phyloP scores from a whole-genome alignment of 371 early-diverging fungal species.

The Entomophthora muscae region DNA sequence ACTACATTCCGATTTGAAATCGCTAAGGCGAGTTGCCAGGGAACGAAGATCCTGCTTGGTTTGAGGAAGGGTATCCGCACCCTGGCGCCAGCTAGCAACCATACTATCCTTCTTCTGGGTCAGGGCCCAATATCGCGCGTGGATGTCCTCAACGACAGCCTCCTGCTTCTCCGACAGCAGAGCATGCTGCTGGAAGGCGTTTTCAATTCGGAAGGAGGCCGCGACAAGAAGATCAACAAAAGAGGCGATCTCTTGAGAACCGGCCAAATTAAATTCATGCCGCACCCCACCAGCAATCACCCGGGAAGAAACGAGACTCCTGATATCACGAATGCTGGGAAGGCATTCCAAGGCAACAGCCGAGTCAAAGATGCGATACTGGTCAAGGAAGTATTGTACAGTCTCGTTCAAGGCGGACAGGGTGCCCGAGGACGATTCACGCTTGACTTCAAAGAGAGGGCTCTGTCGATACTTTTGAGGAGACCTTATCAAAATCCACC shows the following conservation, averaged over 20 bases:
- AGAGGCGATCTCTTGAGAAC: neutral
- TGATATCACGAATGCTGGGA: neutral
- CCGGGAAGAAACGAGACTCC: neutral
- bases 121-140: neutral
- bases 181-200: neutral
- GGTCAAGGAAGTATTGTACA: slow-evolving; percentile 4
- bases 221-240: neutral
- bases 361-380: slow-evolving; percentile 3
- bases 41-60: neutral
- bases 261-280: neutral
- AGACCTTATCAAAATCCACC: neutral
- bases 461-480: neutral
- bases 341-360: slow-evolving; percentile 3
- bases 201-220: neutral
- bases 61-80: neutral
- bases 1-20: neutral
- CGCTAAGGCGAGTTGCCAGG: neutral
- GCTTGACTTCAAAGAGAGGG: neutral
- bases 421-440: neutral
- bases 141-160: neutral
- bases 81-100: neutral
- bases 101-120: neutral
- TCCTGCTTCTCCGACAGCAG: neutral
- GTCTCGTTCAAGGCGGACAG: neutral
- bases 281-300: slow-evolving; percentile 1